A percentile compares a stretch with the other conserved stretches of the same genome.
These are phyloP conservation scores for Cordia subcordata DNA, from an alignment of 257 asterid species.

Conservation along the genomic window DNA sequence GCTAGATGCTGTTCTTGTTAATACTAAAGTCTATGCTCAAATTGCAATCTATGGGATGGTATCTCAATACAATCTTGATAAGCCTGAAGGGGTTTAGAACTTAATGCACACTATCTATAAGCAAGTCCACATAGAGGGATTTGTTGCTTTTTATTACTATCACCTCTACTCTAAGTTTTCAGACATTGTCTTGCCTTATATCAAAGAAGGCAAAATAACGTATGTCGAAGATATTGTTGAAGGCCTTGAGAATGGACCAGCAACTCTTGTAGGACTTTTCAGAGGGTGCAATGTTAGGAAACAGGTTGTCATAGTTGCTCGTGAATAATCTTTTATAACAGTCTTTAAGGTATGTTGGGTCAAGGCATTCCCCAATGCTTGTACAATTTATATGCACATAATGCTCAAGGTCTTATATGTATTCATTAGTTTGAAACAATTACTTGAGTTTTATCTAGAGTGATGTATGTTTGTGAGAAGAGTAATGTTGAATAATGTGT, in stretches of 20 bases:
- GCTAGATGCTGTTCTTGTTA: not conserved
- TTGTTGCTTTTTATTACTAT: not conserved
- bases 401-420: no score
- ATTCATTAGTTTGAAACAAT: no score
- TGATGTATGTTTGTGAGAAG: no score
- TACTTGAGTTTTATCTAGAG: no score
- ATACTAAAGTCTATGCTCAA: not conserved
- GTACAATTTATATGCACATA: no score
- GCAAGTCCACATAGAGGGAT: not conserved
- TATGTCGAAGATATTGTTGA: no score
- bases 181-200: not conserved
- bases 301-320: not conserved
- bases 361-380: no score
- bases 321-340: not conserved
- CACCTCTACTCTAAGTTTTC: not conserved
- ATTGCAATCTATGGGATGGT: not conserved
- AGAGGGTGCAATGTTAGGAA: not conserved
- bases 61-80: not conserved
- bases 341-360: no score
- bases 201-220: not conserved
- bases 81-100: not conserved
- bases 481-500: no score
- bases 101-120: not conserved
- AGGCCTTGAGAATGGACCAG: not conserved
- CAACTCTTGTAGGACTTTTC: not conserved